Conservation (phyloP, 2,329 filamentous ascomycete genomes). For the Exophiala calicioides region DNA sequence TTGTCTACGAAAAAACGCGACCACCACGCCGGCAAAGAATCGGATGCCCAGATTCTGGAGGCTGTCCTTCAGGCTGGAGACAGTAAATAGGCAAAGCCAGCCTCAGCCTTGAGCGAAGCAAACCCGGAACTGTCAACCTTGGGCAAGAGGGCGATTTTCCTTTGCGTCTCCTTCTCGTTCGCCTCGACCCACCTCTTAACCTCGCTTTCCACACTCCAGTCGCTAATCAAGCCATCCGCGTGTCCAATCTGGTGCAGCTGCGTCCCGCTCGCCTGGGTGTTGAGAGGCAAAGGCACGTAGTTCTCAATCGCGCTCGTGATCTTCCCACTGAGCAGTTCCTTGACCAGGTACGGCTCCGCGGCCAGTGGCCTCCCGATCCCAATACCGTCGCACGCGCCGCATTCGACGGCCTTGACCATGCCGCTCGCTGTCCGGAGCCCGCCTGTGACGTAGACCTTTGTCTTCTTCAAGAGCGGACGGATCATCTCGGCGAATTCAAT, state of each 20-base stretch:
- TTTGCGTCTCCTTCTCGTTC: slow-evolving; percentile 26
- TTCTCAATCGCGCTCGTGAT: slow-evolving; percentile 26
- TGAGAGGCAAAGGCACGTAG: slow-evolving; percentile 24
- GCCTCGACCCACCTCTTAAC: slow-evolving; percentile 28
- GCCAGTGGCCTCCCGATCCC: slow-evolving; percentile 28
- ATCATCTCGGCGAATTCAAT: slow-evolving; percentile 31
- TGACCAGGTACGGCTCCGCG: slow-evolving; percentile 26
- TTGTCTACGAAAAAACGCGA: not conserved
- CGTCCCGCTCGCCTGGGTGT: slow-evolving; percentile 26
- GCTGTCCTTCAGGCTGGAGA: slow-evolving; percentile 1
- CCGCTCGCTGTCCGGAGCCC: slow-evolving; percentile 23
- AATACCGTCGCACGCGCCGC: slow-evolving; percentile 23
- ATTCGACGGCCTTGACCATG: slow-evolving; percentile 26
- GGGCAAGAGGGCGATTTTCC: slow-evolving; percentile 30
- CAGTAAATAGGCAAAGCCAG: slow-evolving; percentile 26
- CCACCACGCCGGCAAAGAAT: not conserved
- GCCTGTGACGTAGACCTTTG: slow-evolving; percentile 29
- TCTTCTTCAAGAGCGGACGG: slow-evolving; percentile 27
- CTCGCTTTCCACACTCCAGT: slow-evolving; percentile 31
- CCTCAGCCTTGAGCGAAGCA: slow-evolving; percentile 21
- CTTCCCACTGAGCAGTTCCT: slow-evolving; percentile 24
- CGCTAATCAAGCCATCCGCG: slow-evolving; percentile 22
- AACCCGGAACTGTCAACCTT: slow-evolving; percentile 42
- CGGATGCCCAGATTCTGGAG: too few species aligned
- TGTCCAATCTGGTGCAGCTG: slow-evolving; percentile 28